Percentiles rank a stretch among this genome's conserved stretches.
Evolutionary conservation across 768 basidiomycete genomes (phyloP).

Genomic region (Leccinum sublutescens): DNA sequence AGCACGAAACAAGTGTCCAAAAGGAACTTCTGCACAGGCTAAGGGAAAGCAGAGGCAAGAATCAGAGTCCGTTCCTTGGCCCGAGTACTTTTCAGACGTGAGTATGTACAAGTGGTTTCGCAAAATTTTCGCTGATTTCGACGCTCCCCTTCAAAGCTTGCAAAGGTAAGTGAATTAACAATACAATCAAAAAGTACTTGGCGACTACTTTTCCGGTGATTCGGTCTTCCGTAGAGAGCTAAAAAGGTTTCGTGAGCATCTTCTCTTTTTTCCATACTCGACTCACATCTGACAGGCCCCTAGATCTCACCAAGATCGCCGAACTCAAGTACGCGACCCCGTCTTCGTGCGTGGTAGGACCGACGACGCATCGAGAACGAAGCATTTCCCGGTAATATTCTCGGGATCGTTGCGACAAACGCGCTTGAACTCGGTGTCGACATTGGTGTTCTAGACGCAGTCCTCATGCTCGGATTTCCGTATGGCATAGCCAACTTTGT

Average conservation of each 20-base stretch:
- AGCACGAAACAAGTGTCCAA: conserved; percentile 6
- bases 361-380: conserved; percentile 81
- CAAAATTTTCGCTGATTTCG: no score
- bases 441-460: conserved; percentile 82
- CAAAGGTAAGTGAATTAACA: no score
- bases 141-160: no score
- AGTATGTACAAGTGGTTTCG: conserved; percentile 5
- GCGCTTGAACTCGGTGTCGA: conserved; percentile 91
- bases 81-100: conserved; percentile 60
- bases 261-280: no score
- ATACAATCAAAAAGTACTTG: no score
- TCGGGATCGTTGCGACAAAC: conserved; percentile 88
- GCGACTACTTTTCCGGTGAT: no score
- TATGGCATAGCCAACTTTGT: conserved; percentile 79
- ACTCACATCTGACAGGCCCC: no score
- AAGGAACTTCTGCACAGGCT: conserved; percentile 7
- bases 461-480: conserved; percentile 88
- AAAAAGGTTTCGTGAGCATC: no score
- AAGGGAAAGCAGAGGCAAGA: conserved; percentile 23
- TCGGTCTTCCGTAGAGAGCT: no score
- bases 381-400: conserved; percentile 78
- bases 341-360: conserved; percentile 45
- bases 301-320: no score
- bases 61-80: conserved; percentile 41
- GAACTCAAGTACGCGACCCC: no score